Evolutionary conservation across 1,284 basidiomycete genomes (phyloP).

Genomic region (Schizopora paradoxa): DNA sequence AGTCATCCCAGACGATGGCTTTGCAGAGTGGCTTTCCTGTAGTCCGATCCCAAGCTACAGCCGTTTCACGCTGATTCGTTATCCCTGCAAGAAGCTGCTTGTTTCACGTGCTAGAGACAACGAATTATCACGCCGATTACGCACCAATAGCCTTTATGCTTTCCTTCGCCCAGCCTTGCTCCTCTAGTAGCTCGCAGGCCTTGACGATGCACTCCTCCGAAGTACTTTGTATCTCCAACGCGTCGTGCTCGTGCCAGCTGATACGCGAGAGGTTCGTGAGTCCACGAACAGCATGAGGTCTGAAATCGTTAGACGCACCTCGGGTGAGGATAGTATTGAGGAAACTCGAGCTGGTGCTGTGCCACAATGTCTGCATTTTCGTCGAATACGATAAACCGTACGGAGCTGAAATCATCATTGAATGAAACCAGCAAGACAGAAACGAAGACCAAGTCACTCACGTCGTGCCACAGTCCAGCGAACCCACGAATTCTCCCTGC

Average conservation of each 20-base stretch:
- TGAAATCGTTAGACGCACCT: constrained; percentile 44
- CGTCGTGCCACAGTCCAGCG: constrained; percentile 92
- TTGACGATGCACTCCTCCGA: constrained; percentile 77
- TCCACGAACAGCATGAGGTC: constrained; percentile 3
- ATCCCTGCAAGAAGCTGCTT: constrained; percentile 54
- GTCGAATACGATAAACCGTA: constrained; percentile 94
- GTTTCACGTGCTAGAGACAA: constrained; percentile 1
- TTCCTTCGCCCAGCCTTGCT: constrained; percentile 65
- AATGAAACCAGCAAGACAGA: constrained; percentile 2
- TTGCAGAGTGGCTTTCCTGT: constrained; percentile 86
- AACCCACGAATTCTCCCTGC: constrained; percentile 78
- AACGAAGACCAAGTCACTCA: constrained; percentile 35
- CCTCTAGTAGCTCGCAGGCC: constrained; percentile 71
- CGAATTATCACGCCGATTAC: constrained; percentile 25
- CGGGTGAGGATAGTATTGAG: constrained; percentile 86
- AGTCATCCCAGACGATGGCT: constrained; percentile 97
- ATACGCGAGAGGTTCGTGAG: constrained; percentile 14
- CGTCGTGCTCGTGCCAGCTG: constrained; percentile 96
- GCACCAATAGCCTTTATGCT: constrained; percentile 90
- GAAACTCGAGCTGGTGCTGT: constrained; percentile 85
- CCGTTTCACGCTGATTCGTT: constrained; percentile 97
- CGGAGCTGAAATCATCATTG: constrained; percentile 53
- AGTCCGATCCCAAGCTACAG: constrained; percentile 87
- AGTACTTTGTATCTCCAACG: constrained; percentile 75
- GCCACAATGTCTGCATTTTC: constrained; percentile 83